Evolutionary conservation across 1,139 yeast genomes (phyloP), one percentile per base, ranked within the genome.

Genomic region (Torulaspora globosa): DNA sequence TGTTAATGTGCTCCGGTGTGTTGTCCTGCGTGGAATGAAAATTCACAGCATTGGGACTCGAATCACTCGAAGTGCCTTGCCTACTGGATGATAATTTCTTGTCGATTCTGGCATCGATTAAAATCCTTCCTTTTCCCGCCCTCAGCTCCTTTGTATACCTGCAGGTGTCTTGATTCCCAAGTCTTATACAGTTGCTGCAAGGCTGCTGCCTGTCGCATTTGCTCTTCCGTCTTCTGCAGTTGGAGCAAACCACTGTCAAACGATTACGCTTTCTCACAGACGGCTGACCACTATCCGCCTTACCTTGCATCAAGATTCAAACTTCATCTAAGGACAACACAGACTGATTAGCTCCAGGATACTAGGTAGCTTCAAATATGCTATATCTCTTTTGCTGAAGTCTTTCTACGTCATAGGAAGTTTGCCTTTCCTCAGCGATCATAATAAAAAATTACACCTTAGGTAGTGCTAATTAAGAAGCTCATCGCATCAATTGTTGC

Each of bases 211-310:
- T 59, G 44, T 67, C 67, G 52, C 71, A 68, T 55, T 63, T 66
- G 33, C 63, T 65, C 48, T 67, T 68, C 48, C 69, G 59, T 42
- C 65, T 62, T 39, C 63, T 65, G 46, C 71, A 68, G 36, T 66
- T 65, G 11, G 64, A 51, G 44, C 70, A 68, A 2, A 64, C 68
- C 9, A 65, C 52, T 0, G 67, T 64, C 6, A 51, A 48, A 39
- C 69, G 58, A 12, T 57, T 51, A 15, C 66, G 55, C 41, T 47
- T 49, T 46, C 53, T 52, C 21, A 50, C 43, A 8, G 45, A 23
- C 19, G 30, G 35, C 18, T 26, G 36, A 29, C 42, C 15, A 12
- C 26, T 26, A n/a, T 26, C 38, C 31, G 36, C 39, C 41, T 36
- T 32, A 28, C 37, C 36, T 33, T 21, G 30, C 45, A 42, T 37